Conservation (phyloP, 495 filamentous ascomycete genomes). For the Hypoxylon fuscum region DNA sequence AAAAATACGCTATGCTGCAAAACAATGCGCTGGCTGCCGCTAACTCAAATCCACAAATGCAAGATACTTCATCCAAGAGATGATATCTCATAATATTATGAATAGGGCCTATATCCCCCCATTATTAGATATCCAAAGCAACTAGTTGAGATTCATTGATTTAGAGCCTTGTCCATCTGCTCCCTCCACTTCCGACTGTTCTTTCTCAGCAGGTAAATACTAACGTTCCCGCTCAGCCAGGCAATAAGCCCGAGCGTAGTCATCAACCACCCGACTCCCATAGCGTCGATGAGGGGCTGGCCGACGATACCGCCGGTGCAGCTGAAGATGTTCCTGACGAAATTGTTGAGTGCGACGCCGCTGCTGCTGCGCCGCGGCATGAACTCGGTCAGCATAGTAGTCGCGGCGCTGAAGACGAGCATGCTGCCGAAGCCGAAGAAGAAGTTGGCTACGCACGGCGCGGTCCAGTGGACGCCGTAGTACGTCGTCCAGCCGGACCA, state of each 20-base stretch:
- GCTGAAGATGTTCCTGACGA: slow-evolving; percentile 86
- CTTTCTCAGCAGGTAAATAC: slow-evolving; percentile 72
- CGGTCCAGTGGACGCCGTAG: slow-evolving; percentile 54
- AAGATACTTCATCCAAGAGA: background rate
- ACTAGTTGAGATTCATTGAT: slow-evolving; percentile 9
- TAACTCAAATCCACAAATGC: background rate
- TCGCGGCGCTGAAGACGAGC: slow-evolving; percentile 83
- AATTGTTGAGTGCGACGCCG: slow-evolving; percentile 87
- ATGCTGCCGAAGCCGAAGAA: slow-evolving; percentile 89
- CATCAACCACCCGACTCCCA: slow-evolving; percentile 91
- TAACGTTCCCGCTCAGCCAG: slow-evolving; percentile 59
- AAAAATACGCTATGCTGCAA: background rate
- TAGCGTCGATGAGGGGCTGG: slow-evolving; percentile 77
- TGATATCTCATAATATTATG: slow-evolving; percentile 12
- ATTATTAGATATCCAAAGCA: background rate
- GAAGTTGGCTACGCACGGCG: slow-evolving; percentile 77
- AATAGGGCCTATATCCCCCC: background rate
- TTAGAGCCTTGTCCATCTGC: slow-evolving; percentile 65
- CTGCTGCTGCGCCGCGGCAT: slow-evolving; percentile 75
- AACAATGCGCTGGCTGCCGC: background rate
- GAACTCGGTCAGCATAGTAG: slow-evolving; percentile 91
- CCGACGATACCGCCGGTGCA: slow-evolving; percentile 80
- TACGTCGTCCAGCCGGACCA: slow-evolving; percentile 66
- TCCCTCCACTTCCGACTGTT: slow-evolving; percentile 74
- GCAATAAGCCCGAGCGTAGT: slow-evolving; percentile 78